phyloP scores from a whole-genome alignment of 495 filamentous ascomycete species.

The Aspergillus ostianus region DNA sequence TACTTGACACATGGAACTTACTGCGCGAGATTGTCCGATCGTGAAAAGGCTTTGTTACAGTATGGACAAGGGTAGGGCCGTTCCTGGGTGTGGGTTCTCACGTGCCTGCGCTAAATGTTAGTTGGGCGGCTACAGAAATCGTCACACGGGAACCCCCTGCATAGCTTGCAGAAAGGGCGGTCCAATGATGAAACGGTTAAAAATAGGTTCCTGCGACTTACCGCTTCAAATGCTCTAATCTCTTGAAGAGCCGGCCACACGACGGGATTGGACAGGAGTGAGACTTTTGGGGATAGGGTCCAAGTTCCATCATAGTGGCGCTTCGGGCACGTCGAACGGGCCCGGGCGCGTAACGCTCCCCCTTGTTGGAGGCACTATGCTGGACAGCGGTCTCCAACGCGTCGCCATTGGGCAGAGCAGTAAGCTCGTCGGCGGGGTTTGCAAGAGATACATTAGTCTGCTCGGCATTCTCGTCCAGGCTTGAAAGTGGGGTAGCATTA shows the following conservation, averaged over 20 bases:
- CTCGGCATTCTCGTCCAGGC: constrained; percentile 73
- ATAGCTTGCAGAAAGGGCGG: constrained; percentile 11
- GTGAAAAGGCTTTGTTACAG: constrained; percentile 97
- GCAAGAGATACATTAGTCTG: constrained; percentile 61
- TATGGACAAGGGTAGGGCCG: constrained; percentile 95
- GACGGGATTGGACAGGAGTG: constrained; percentile 99
- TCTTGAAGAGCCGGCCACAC: constrained; percentile 96
- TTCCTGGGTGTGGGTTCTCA: constrained; percentile 98
- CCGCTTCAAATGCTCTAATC: constrained; percentile 98
- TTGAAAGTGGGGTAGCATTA: constrained; percentile 81
- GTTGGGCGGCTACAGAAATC: constrained; percentile 59
- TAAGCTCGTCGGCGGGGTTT: constrained; percentile 65
- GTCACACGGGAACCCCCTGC: constrained; percentile 21
- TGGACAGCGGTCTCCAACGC: constrained; percentile 55
- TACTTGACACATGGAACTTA: constrained; percentile 49
- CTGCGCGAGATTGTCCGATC: constrained; percentile 98
- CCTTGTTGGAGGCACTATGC: constrained; percentile 57
- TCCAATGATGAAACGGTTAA: constrained; percentile 14
- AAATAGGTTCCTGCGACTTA: constrained; percentile 52
- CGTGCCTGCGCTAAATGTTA: constrained; percentile 72
- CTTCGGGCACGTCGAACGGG: constrained; percentile 88
- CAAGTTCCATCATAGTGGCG: constrained; percentile 93
- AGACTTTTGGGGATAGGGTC: constrained; percentile 94
- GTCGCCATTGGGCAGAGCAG: constrained; percentile 62
- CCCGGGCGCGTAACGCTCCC: constrained; percentile 63